Evolutionary conservation across 2,329 filamentous ascomycete genomes (phyloP), one percentile per base, ranked within the genome.

Genomic region (Xylariales sp.): DNA sequence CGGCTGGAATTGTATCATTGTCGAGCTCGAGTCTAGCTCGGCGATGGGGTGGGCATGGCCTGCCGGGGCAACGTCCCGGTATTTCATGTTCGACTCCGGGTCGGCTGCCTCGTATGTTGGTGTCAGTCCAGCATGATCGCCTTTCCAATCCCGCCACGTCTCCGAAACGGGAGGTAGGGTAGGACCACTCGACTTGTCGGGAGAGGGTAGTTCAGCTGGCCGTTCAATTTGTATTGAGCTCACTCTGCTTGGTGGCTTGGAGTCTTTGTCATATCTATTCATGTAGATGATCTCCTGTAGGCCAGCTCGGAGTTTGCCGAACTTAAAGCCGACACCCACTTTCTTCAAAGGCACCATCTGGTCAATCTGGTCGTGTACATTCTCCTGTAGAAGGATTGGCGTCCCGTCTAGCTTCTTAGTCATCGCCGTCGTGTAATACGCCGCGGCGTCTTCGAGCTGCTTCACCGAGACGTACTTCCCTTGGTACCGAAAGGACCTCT

Each of bases 381-480:
- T 43, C 10, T 64, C 12, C 36, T 68, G 62, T 7, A 68, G 23
- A 2, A 61, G 12, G 7, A 48, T 61, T n/a, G 43, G 41, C n/a
- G 39, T 61, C 8, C 65, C 65, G 14, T 48, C 41, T 16, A 65
- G 5, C 23, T 32, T 64, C 39, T 61, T 65, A 3, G 50, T 65
- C 41, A 50, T 64, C 30, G 50, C 16, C 16, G 56, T 68, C 16
- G 62, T 68, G 46, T 68, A 68, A 32, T 68, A 68, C 14, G 23
- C 62, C 8, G 65, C 65, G 1, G 65, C 62, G 23, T 68, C 65
- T 52, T 68, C 65, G 7, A 68, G 50, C 28, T 68, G 65, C 10
- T 68, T 68, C 46, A 68, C 65, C 0, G 65, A 68, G 45, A 68
- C 49, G 23, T 65, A 68, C 14, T 64, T 68, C 2, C 62, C 62